These are phyloP conservation scores for Halenospora varia DNA, from an alignment of 495 filamentous ascomycete genomes.

Conservation along the genomic window DNA sequence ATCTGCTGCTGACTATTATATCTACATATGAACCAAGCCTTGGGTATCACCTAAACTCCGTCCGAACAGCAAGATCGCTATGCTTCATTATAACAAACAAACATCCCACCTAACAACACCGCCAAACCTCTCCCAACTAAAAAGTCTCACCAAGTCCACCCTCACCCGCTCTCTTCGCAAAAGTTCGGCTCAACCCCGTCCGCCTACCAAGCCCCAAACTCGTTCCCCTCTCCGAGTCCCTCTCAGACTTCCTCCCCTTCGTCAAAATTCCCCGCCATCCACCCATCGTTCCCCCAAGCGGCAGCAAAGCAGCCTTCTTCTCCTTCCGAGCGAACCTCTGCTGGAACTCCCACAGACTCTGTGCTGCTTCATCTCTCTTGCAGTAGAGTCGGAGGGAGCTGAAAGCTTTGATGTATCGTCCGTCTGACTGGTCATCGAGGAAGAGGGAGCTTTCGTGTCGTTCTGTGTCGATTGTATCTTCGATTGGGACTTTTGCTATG, in stretches of 20 bases:
- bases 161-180: neutral
- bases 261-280: neutral
- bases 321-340: constrained; percentile 35
- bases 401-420: constrained; percentile 43
- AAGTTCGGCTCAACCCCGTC: neutral
- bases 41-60: neutral
- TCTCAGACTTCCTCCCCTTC: neutral
- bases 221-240: constrained; percentile 10
- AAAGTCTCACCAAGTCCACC: too few relatives aligned
- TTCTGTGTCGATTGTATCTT: neutral
- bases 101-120: neutral
- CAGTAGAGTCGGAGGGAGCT: constrained; percentile 42
- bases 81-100: neutral
- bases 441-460: neutral
- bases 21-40: neutral
- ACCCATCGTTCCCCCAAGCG: constrained; percentile 25
- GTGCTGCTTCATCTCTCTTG: constrained; percentile 41
- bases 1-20: neutral
- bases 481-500: neutral
- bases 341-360: constrained; percentile 44
- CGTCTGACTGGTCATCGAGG: constrained; percentile 32
- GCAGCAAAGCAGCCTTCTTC: constrained; percentile 25
- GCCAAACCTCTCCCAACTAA: too few relatives aligned
- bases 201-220: constrained; percentile 19
- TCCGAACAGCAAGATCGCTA: neutral